These are phyloP conservation scores for Arachis stenosperma DNA, from an alignment of 306 rosid species.

Conservation along the genomic window DNA sequence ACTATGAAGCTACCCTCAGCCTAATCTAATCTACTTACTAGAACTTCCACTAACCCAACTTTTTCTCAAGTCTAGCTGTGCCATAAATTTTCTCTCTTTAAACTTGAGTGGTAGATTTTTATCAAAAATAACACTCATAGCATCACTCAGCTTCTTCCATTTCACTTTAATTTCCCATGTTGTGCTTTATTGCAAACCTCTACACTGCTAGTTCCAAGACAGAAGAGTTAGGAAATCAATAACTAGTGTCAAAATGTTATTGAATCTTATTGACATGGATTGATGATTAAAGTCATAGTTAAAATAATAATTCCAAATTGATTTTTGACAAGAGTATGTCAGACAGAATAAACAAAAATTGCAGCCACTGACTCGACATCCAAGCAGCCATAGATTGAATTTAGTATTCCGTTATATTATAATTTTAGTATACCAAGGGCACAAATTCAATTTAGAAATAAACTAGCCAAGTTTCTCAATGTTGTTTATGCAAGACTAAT, in stretches of 20 bases:
- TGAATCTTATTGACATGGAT: background rate
- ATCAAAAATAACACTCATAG: background rate
- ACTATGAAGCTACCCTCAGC: background rate
- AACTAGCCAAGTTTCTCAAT: background rate
- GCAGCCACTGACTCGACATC: background rate
- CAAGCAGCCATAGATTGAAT: background rate
- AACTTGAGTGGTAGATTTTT: background rate
- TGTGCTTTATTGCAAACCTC: background rate
- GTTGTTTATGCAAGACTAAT: background rate
- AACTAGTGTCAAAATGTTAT: too few relatives aligned
- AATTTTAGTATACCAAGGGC: constrained; percentile 15
- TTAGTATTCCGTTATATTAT: constrained; percentile 1
- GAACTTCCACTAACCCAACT: background rate
- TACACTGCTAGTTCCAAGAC: background rate
- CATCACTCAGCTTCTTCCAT: background rate
- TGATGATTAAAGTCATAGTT: background rate
- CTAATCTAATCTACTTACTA: background rate
- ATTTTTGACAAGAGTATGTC: background rate
- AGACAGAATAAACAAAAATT: constrained; percentile 1
- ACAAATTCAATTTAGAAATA: constrained; percentile 18
- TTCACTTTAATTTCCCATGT: background rate
- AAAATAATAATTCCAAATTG: background rate
- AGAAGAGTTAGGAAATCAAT: too few relatives aligned
- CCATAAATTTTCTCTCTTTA: background rate
- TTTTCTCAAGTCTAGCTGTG: background rate